A percentile compares a stretch with the other conserved stretches of the same genome.
These are phyloP conservation scores for Blastomyces parvus DNA, from an alignment of 2,329 filamentous ascomycete genomes.

Conservation along the genomic window DNA sequence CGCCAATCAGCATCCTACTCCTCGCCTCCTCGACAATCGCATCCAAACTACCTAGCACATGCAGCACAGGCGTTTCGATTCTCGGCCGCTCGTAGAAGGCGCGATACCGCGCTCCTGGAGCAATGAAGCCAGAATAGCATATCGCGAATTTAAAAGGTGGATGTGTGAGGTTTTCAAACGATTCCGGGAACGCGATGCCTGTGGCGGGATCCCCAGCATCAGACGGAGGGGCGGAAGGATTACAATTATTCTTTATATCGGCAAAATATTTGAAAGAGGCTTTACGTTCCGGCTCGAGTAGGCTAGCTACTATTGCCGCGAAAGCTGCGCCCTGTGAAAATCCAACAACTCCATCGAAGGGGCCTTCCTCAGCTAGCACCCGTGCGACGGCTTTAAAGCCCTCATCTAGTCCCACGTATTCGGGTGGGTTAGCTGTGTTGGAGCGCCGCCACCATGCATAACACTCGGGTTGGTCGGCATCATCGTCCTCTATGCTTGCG, in stretches of 20 bases:
- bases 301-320: slow-evolving; percentile 60
- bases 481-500: slow-evolving; percentile 25
- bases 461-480: slow-evolving; percentile 51
- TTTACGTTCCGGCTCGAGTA: slow-evolving; percentile 51
- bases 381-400: slow-evolving; percentile 57
- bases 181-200: slow-evolving; percentile 45
- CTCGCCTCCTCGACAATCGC: slow-evolving; percentile 75
- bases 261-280: slow-evolving; percentile 42
- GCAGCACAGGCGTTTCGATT: slow-evolving; percentile 67
- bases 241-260: slow-evolving; percentile 15
- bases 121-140: slow-evolving; percentile 67
- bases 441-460: slow-evolving; percentile 74
- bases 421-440: slow-evolving; percentile 50
- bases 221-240: slow-evolving; percentile 12
- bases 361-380: slow-evolving; percentile 52
- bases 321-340: slow-evolving; percentile 73
- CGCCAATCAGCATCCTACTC: slow-evolving; percentile 57
- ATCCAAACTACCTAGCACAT: slow-evolving; percentile 75
- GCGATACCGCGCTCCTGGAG: slow-evolving; percentile 50
- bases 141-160: slow-evolving; percentile 60
- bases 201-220: slow-evolving; percentile 21
- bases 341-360: slow-evolving; percentile 68
- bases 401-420: slow-evolving; percentile 60
- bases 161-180: slow-evolving; percentile 39
- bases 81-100: slow-evolving; percentile 62